Base-by-base conservation (phyloP, 441 rosid species). In the Populus hybrid region DNA sequence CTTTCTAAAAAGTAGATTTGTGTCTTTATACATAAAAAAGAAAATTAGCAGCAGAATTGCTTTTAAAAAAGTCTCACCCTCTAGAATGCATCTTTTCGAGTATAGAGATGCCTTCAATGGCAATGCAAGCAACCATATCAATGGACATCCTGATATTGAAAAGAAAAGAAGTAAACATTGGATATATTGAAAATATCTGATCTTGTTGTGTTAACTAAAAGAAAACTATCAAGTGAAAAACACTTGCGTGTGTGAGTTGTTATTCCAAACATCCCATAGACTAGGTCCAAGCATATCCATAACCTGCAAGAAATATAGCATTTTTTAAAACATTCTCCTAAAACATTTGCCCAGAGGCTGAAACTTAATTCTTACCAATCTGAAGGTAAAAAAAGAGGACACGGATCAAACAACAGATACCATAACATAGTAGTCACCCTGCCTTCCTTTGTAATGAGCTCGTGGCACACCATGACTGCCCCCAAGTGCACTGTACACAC, bases 81-180 rank as follows among this genome's bases (percentile, higher is more conserved):
- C 82, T 91, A 26, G 95, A 90, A 81, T 96, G 98, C 85, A 96
- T 86, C 88, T 94, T 94, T 81, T 95, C 99, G 28, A 94, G 86
- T 73, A 94, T 95, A 77, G 99, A 95, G 79, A 95, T 89, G 30
- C 95, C 95, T 84, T 95, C 99, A 59, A 95, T 93, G 23, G 99
- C 98, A 85, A 95, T 95, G 82, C 99, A 95, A 20, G 98, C 98
- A 68, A 94, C 98, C 99, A 93, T 95, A 83, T 94, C 97, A 10
- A 87, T 87, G 36, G 98, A 95, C 99, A 95, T 93, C 90, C 97
- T 92, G 87, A 30, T 78, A 73, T 26, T 67, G 70, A 65, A 79
- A 79, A 65, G 46, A 21, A 7, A 24, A 72, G 18, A 75, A 71
- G 64, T 70, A 28, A 75, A 68, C 10, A 18, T 24, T 36, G 71